A percentile compares a stretch with the other conserved stretches of the same genome.
phyloP scores from a whole-genome alignment of 176 grass and related monocot genomes.

The Oryza australiensis region DNA sequence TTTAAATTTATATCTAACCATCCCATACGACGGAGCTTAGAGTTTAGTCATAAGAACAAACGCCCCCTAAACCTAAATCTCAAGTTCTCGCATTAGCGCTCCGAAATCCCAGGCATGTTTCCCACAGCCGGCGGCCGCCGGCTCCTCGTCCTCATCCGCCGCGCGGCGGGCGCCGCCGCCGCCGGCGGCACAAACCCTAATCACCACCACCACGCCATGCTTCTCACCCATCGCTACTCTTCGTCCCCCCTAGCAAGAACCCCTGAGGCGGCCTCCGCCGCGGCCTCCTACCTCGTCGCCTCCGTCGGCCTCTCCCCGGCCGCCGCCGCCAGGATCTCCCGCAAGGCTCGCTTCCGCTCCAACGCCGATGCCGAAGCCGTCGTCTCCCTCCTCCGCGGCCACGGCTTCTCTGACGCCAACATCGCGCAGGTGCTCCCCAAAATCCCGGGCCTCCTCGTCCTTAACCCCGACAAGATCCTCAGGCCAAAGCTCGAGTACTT shows the following conservation, averaged over 20 bases:
- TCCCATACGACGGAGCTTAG: too few relatives aligned
- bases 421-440: background rate
- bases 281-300: background rate
- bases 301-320: constrained; percentile 16
- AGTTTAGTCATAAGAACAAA: too few relatives aligned
- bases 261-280: background rate
- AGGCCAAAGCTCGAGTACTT: constrained; percentile 31
- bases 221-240: background rate
- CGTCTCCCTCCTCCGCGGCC: background rate
- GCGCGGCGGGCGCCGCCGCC: background rate
- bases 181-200: background rate
- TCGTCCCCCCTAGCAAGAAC: background rate
- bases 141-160: background rate
- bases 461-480: constrained; percentile 12
- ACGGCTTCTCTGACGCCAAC: constrained; percentile 18
- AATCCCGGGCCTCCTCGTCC: background rate
- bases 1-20: too few relatives aligned
- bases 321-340: background rate
- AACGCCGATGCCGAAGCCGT: background rate
- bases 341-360: background rate
- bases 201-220: background rate
- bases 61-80: too few relatives aligned
- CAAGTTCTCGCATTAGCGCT: background rate
- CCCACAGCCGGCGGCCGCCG: background rate
- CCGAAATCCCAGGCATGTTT: background rate